Base-by-base conservation (phyloP, 805 yeast genomes). In the Schwanniomyces pseudopolymorphus region DNA sequence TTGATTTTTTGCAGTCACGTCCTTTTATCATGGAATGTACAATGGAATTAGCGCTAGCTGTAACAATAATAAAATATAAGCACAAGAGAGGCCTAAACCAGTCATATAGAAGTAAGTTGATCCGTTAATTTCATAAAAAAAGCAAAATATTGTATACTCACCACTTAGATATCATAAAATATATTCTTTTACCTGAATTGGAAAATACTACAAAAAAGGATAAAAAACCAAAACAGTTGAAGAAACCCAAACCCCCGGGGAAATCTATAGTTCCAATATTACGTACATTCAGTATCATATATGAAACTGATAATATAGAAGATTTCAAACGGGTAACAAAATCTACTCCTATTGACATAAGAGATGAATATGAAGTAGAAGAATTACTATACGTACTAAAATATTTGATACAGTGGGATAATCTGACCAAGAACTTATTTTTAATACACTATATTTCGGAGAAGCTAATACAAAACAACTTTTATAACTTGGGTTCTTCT, bases 21-120 rank as follows among this genome's bases (percentile, higher is more conserved):
- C 25, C 25, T n/a, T 9, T 4, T 3, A 27, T 8, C 11, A 31
- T 39, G 39, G 33, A 39, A 14, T 17, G 33, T 19, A 39, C 43
- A 4, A 20, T 45, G 8, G 52, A 47, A 8, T 27, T 49, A 13
- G 37, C 50, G 1, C 44, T 49, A 17, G 52, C 50, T 3, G 11
- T 49, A 11, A 40, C 49, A 9, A 40, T 48, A 16, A 43, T 48
- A 16, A 39, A 43, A n/a, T 24, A 39, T 19, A 48, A 45, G 14
- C 40, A 43, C 22, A 39, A 31, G 9, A 31, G 31, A 14, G 28
- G 24, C 5, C 8, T 39, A 14, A 25, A 11, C 4, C 33, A 39
- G 11, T 22, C 42, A n/a, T 22, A 25, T 33, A 20, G 37, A 16
- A 26, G 49, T 46, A 46, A 8, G 42, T 40, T 22, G 24, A 20